Evolutionary conservation across 345 rosid species (phyloP), one percentile per base, ranked within the genome.

Genomic region (Hibiscus trionum): DNA sequence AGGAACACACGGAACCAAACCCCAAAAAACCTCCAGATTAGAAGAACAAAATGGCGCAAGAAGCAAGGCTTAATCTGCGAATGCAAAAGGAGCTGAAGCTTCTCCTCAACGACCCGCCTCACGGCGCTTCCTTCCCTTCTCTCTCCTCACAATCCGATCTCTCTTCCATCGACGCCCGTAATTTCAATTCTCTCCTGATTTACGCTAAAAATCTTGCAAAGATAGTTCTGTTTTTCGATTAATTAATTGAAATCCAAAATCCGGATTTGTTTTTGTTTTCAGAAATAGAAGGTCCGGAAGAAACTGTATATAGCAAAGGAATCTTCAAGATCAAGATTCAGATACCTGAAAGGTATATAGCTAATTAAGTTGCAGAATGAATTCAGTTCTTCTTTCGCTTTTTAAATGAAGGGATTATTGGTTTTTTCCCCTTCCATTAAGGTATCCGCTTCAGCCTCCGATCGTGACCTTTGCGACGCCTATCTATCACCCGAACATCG

Each of bases 391-490:
- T 11, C n/a, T 27, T 46, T 14, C 0, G 2, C 16, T 5, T 16
- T 37, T 52, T 19, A 9, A 5, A 24, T 14, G 10, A 1, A 14
- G 33, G 24, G 3, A 19, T 47, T 11, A 12, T 47, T 47, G 29
- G 5, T 37, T 69, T 59, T 66, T 16, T 67, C 7, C 67, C 39
- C 31, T 16, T 4, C 16, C 12, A 12, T 9, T 2, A 59, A 91
- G 97, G 82, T 90, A 90, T 65, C 98, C 98, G 4, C 90, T 90
- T 86, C 98, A 90, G 85, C 98, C 98, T 65, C 96, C 94, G 0
- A 74, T 74, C 64, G 93, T 93, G 80, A 81, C 89, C 2, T 90
- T 93, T 50, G 81, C 69, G 31, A 92, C 94, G 6, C 97, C 93
- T 24, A 84, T 93, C 64, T 90, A 93, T 72, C 96, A 90, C 17